Evolutionary conservation across 179 eudicot species (phyloP).

Genomic region (Silene vulgaris): DNA sequence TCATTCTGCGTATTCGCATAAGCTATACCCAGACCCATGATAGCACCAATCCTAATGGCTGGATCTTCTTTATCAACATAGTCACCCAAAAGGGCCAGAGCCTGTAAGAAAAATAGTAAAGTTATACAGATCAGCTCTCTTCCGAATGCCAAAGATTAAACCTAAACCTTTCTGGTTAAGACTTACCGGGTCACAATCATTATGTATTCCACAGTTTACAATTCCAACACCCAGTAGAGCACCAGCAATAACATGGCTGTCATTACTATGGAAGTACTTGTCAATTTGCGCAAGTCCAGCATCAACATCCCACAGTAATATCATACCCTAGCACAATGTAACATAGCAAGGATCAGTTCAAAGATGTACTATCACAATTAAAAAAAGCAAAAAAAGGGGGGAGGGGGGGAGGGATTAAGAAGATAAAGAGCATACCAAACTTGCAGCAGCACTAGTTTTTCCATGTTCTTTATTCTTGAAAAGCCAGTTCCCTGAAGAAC

Average conservation of each 20-base stretch:
- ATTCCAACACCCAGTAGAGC: conserved; percentile 92
- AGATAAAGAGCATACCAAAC: conserved; percentile 56
- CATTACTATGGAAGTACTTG: conserved; percentile 84
- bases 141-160: background rate
- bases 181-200: conserved; percentile 91
- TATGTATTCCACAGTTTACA: conserved; percentile 72
- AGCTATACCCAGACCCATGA: conserved; percentile 92
- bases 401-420: background rate
- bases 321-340: conserved; percentile 65
- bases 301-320: conserved; percentile 94
- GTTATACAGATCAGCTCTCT: background rate
- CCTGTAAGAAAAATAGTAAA: conserved; percentile 36
- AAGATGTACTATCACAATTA: background rate
- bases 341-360: conserved; percentile 9
- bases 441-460: conserved; percentile 94
- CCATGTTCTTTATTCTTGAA: conserved; percentile 94
- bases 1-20: conserved; percentile 90
- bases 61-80: conserved; percentile 80
- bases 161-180: background rate
- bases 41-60: conserved; percentile 88
- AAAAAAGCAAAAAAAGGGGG: background rate
- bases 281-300: conserved; percentile 93
- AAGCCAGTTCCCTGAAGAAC: conserved; percentile 85
- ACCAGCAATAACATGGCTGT: conserved; percentile 80
- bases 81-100: conserved; percentile 83